These are phyloP conservation scores for Stylosanthes scabra DNA, from an alignment of 331 rosid genomes.

Conservation along the genomic window DNA sequence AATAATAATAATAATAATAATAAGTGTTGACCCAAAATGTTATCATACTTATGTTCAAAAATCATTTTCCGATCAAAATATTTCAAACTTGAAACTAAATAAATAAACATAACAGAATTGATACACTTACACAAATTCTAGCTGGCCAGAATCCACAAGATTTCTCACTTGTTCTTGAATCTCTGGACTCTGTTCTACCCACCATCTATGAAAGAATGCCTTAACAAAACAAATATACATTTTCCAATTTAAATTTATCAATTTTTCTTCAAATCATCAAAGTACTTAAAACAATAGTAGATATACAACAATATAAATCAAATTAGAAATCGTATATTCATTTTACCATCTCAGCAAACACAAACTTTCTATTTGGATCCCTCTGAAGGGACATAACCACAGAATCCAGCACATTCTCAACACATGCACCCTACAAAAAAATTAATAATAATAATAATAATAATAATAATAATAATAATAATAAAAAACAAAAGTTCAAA, in stretches of 20 bases:
- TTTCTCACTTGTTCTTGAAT: constrained; percentile 64
- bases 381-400: constrained; percentile 69
- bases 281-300: neutral
- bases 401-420: constrained; percentile 83
- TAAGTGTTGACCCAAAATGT: too few species aligned
- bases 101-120: too few species aligned
- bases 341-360: constrained; percentile 79
- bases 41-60: too few species aligned
- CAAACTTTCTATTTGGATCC: constrained; percentile 82
- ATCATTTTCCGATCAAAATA: too few species aligned
- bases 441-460: too few species aligned
- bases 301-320: neutral
- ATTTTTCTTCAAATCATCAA: too few species aligned
- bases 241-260: neutral
- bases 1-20: too few species aligned
- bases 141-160: constrained; percentile 68
- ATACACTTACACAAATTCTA: constrained; percentile 70
- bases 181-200: constrained; percentile 68
- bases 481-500: neutral
- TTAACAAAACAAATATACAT: neutral
- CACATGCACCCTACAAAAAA: constrained; percentile 72
- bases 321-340: neutral
- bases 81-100: too few species aligned
- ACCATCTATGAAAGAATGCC: constrained; percentile 91
- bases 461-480: neutral